These are phyloP conservation scores for Trichoderma harzianum DNA, from an alignment of 2,329 filamentous ascomycete genomes.

Conservation along the genomic window DNA sequence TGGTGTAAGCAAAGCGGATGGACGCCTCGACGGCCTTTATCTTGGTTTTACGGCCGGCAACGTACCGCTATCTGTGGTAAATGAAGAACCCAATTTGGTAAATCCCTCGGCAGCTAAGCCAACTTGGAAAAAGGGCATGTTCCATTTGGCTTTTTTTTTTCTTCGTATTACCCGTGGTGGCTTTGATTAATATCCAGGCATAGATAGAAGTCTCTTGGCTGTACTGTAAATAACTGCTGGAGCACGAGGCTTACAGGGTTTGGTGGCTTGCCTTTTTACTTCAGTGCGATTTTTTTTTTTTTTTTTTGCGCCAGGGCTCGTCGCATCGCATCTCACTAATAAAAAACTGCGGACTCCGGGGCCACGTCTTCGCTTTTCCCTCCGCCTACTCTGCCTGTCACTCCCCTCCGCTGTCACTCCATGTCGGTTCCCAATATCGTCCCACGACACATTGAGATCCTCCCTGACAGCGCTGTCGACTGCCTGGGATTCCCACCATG, in stretches of 20 bases:
- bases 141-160: not conserved
- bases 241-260: not conserved
- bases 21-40: not conserved
- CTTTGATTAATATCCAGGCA: not conserved
- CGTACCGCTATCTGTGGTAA: not conserved
- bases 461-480: slow-evolving; percentile 14
- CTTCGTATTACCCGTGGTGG: not conserved
- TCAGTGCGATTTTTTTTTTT: not conserved
- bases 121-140: not conserved
- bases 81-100: not conserved
- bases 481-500: slow-evolving; percentile 29
- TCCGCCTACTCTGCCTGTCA: not conserved
- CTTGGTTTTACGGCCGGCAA: not conserved
- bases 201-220: not conserved
- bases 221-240: not conserved
- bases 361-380: slow-evolving; percentile 2
- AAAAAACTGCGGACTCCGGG: slow-evolving; percentile 1
- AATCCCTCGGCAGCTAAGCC: not conserved
- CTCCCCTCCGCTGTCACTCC: slow-evolving; percentile 4
- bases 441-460: slow-evolving; percentile 17
- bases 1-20: not conserved
- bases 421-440: slow-evolving; percentile 21
- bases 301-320: slow-evolving; percentile 10
- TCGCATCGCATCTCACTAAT: slow-evolving; percentile 14
- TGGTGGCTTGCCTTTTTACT: slow-evolving; percentile 2